Base-by-base conservation (phyloP, 106 monocot species). In the Platanthera zijinensis region DNA sequence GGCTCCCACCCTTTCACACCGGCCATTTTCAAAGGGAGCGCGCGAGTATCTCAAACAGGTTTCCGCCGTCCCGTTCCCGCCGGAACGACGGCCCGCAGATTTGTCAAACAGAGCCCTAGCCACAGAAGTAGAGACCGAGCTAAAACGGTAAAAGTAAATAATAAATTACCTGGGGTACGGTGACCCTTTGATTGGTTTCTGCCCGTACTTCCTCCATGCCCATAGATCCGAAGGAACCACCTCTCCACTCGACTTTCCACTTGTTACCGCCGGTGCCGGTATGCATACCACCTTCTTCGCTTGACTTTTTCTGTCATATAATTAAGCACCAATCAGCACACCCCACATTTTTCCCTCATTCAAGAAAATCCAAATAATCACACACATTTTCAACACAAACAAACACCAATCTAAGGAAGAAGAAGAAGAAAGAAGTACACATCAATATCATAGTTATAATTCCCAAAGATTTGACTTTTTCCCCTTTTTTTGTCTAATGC, bases 281-380 rank as follows among this genome's bases (percentile, higher is more conserved):
- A 96, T 87, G 86, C 96, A 96, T 21, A 96, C 87, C 74, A 96
- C 96, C 85, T 87, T 96, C 81, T 87, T 93, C 63, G 93, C 91
- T 79, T 93, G 96, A 79, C 85, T 91, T 78, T 97, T 97, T 67
- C 96, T 97, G 76, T 52, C 22, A 63, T 18, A 19, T 39, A 39
- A 25, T 25, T 25, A 18, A n/a, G 21, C 21, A 8, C 19, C 57
- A 57, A 57, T 18, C 9, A 57, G n/a, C 57, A 57, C 15, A 57
- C 6, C 4, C 21, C 0, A 19, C 21, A 61, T 19, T 18, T 57
- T 18, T 7, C 56, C 5, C 56, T 0, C 12, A 5, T 4, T 4
- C 57, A 57, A 57, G 8, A 15, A n/a, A 57, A 57, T 25, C 25
- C 0, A 39, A 39, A 39, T 39, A 53, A 53, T 2, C 6, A 10